Percentiles rank a stretch among this genome's conserved stretches.
These are phyloP conservation scores for Fomitiporia mediterranea DNA, from an alignment of 1,284 basidiomycete genomes.

Conservation along the genomic window DNA sequence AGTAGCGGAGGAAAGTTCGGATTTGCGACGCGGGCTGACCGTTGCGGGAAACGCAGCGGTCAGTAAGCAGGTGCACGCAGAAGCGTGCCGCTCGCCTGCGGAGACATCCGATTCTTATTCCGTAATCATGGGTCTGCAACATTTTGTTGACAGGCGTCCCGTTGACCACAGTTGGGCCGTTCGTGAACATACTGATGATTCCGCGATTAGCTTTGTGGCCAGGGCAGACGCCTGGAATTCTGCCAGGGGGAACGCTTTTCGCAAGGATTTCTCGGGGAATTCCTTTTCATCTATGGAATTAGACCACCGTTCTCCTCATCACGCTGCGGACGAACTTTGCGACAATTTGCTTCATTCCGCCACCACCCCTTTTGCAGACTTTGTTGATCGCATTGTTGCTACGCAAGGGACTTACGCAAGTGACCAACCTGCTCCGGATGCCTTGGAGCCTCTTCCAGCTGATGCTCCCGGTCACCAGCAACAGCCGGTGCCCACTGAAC, in stretches of 20 bases:
- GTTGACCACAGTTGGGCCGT: not conserved
- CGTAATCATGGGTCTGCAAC: constrained; percentile 13
- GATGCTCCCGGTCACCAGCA: constrained; percentile 25
- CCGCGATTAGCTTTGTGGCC: not conserved
- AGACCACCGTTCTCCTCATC: not conserved
- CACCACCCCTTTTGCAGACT: constrained; percentile 66
- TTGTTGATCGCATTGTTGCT: constrained; percentile 63
- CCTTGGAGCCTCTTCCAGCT: constrained; percentile 6
- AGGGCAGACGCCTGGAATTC: not conserved
- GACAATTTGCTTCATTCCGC: not conserved
- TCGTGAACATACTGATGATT: not conserved
- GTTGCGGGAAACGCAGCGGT: constrained; percentile 55
- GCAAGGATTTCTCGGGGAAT: not conserved
- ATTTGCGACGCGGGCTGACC: constrained; percentile 71
- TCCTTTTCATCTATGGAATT: not conserved
- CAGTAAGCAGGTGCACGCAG: constrained; percentile 61
- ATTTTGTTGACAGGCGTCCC: not conserved
- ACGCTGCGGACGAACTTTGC: not conserved
- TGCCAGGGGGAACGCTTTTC: not conserved
- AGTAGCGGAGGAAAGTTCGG: constrained; percentile 30
- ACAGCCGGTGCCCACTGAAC: constrained; percentile 34
- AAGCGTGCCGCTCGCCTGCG: constrained; percentile 40
- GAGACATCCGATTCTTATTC: constrained; percentile 37
- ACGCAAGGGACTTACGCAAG: constrained; percentile 29
- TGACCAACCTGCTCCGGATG: constrained; percentile 1